phyloP scores from a whole-genome alignment of 441 rosid genomes.

The Croton setiger region DNA sequence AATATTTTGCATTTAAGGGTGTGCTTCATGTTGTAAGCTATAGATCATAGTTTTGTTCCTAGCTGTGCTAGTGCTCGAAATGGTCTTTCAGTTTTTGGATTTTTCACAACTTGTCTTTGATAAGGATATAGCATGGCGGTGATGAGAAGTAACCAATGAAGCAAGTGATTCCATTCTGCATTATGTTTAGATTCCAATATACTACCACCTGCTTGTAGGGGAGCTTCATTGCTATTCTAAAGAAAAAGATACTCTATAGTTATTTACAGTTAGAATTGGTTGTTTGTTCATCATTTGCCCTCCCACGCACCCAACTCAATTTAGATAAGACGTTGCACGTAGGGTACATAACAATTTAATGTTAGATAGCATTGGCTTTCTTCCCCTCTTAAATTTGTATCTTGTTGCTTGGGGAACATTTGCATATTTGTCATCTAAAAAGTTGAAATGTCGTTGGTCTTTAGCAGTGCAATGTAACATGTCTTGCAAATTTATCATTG shows the following conservation, averaged over 20 bases:
- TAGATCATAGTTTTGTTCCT: not conserved
- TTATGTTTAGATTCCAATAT: not conserved
- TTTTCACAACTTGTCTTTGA: not conserved
- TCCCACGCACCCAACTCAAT: not conserved
- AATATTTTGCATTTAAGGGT: not conserved
- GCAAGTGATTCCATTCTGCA: not conserved
- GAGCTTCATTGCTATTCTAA: not conserved
- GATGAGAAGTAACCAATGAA: not conserved
- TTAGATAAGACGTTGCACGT: not conserved
- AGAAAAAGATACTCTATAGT: not conserved
- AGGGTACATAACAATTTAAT: not conserved
- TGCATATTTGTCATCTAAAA: not conserved
- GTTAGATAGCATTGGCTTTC: not conserved
- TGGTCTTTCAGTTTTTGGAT: not conserved
- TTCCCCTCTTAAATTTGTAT: not conserved
- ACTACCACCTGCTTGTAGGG: not conserved
- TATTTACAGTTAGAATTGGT: not conserved
- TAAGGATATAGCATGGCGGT: not conserved
- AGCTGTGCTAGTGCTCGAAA: not conserved
- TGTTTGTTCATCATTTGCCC: not conserved
- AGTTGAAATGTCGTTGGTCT: not conserved
- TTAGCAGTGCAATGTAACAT: not conserved
- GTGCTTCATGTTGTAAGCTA: not conserved
- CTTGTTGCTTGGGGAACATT: not conserved
- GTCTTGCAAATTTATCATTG: not conserved